Percentiles rank a stretch among this genome's conserved stretches.
Evolutionary conservation across 306 rosid species (phyloP).

Genomic region (Fagus sylvatica): DNA sequence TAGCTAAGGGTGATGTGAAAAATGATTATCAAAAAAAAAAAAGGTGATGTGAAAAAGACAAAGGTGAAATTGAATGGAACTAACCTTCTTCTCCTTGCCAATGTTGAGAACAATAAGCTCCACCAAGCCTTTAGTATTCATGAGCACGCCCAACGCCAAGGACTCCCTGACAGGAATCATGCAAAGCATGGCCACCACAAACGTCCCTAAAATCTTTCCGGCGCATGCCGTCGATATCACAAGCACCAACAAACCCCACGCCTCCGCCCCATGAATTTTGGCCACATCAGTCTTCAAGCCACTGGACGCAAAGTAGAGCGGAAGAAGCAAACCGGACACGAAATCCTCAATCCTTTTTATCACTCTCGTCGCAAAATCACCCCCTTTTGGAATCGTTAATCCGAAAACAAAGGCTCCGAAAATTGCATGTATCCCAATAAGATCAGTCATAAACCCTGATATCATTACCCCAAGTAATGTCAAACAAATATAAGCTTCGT

Average conservation of each 20-base stretch:
- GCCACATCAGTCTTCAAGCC: slow-evolving; percentile 84
- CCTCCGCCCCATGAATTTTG: slow-evolving; percentile 46
- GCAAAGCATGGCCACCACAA: slow-evolving; percentile 60
- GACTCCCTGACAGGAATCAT: slow-evolving; percentile 67
- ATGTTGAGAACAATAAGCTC: slow-evolving; percentile 95
- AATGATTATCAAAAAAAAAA: too few relatives aligned
- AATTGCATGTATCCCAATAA: slow-evolving; percentile 80
- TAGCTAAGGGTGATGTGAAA: too few relatives aligned
- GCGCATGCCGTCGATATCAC: slow-evolving; percentile 69
- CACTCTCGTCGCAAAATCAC: slow-evolving; percentile 54
- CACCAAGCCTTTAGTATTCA: slow-evolving; percentile 91
- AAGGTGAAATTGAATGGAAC: neutral
- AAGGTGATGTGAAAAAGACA: too few relatives aligned
- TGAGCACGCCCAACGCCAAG: slow-evolving; percentile 74
- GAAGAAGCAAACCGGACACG: slow-evolving; percentile 72
- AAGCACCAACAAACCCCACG: slow-evolving; percentile 72
- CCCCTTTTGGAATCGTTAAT: slow-evolving; percentile 68
- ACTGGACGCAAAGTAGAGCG: slow-evolving; percentile 80
- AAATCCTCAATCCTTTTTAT: slow-evolving; percentile 77
- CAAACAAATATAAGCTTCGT: slow-evolving; percentile 64
- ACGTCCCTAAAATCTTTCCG: slow-evolving; percentile 81
- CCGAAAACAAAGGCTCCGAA: slow-evolving; percentile 89
- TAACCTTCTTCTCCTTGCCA: slow-evolving; percentile 89
- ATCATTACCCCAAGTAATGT: slow-evolving; percentile 67
- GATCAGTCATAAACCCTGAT: slow-evolving; percentile 68